Base-by-base conservation (phyloP, 805 yeast genomes). In the Monosporozyma unispora region DNA sequence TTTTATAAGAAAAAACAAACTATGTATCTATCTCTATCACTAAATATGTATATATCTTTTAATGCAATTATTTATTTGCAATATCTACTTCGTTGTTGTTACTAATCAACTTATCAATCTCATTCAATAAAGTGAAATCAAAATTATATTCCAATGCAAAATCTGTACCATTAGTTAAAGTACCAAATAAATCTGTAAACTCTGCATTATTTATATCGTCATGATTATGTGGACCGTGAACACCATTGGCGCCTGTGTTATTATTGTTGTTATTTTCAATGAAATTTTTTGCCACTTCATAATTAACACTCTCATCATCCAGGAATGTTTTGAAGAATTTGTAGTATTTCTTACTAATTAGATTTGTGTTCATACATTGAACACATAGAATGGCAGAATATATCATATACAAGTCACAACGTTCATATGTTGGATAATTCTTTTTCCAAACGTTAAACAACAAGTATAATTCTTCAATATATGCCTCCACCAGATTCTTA, bases 81-180 rank as follows among this genome's bases (percentile, higher is more conserved):
- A 14, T 4, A n/a, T 35, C 38, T 35, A 16, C 10, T 3, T 21
- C 25, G 14, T 39, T 21, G 19, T 47, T 48, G 16, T 51, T 48
- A 21, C 56, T 63, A 25, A 61, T 59, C 18, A 60, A 48, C 12
- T 56, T 61, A 50, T 62, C 66, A 35, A 62, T 62, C 48, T 61
- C 65, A 46, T 62, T 62, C 25, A 62, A 38, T 25, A 62, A 52
- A 1, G 63, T 62, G 38, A 62, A 60, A 48, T 62, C 66, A 42
- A 62, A 59, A 49, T 62, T 61, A 27, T 61, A 61, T 48, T 61
- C 65, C n/a, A 62, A 48, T 4, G 62, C 61, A 48, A 62, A 61
- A 49, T 61, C 61, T 23, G 57, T 61, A 35, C 66, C 65, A 44
- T 61, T 55, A 11, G 62, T 58, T 22, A 60, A 50, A 1, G 60